phyloP scores from a whole-genome alignment of 768 basidiomycete genomes.

The Macrolepiota dolichaula region DNA sequence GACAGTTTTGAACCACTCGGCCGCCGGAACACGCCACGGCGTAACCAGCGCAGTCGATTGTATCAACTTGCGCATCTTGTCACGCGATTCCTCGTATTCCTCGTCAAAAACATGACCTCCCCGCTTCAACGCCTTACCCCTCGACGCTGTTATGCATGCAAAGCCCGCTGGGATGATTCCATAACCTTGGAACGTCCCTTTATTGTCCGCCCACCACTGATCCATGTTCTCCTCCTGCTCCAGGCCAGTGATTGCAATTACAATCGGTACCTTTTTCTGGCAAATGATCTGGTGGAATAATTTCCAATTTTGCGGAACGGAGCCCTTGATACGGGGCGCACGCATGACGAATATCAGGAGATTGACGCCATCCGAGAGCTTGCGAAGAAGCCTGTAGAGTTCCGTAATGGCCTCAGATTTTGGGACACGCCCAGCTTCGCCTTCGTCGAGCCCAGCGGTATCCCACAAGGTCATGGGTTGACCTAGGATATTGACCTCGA shows the following conservation, averaged over 20 bases:
- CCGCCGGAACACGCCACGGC: neutral
- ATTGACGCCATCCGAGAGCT: conserved; percentile 30
- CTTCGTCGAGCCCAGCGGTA: conserved; percentile 29
- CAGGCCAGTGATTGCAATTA: conserved; percentile 32
- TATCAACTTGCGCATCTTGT: conserved; percentile 6
- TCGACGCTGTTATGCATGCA: conserved; percentile 36
- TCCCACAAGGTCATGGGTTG: conserved; percentile 30
- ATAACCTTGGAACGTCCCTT: conserved; percentile 23
- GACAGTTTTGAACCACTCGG: conserved; percentile 3
- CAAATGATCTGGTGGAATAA: conserved; percentile 35
- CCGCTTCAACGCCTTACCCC: conserved; percentile 19
- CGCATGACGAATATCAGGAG: conserved; percentile 39
- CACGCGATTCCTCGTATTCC: conserved; percentile 12
- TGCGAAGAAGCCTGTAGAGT: conserved; percentile 30
- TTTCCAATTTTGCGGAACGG: conserved; percentile 33
- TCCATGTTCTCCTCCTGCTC: conserved; percentile 20
- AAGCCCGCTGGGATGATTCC: conserved; percentile 26
- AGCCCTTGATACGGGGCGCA: conserved; percentile 30
- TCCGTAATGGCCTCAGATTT: conserved; percentile 20
- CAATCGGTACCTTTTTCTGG: conserved; percentile 32
- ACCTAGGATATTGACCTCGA: conserved; percentile 24
- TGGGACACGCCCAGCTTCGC: conserved; percentile 11
- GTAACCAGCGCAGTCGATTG: neutral
- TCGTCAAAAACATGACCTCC: conserved; percentile 4
- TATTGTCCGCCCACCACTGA: conserved; percentile 29